phyloP scores from a whole-genome alignment of 1,284 basidiomycete genomes.

The Heterobasidion parviporum region DNA sequence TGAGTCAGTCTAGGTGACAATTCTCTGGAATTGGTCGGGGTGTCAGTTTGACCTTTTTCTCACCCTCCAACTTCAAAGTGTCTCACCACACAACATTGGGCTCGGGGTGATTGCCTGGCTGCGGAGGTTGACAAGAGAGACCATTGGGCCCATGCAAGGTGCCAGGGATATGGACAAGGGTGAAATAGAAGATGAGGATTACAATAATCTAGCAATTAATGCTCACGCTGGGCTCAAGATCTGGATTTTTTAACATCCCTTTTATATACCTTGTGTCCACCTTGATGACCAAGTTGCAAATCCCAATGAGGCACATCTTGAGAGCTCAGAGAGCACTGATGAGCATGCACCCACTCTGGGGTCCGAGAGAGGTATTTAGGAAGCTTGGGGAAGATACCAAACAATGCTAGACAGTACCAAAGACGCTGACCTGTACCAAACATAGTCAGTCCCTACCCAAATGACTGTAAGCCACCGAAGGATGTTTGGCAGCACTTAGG shows the following conservation, averaged over 20 bases:
- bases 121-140: conserved; percentile 20
- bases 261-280: conserved; percentile 32
- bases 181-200: conserved; percentile 29
- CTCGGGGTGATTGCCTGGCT: not conserved
- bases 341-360: no score
- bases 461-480: no score
- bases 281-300: conserved; percentile 26
- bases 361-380: no score
- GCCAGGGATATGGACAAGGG: conserved; percentile 24
- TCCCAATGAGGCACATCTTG: conserved; percentile 22
- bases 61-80: no score
- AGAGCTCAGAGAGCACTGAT: conserved; percentile 16
- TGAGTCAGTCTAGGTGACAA: no score
- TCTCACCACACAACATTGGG: not conserved
- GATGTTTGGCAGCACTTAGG: no score
- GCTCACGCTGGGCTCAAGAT: conserved; percentile 23
- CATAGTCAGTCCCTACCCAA: no score
- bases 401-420: no score
- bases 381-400: no score
- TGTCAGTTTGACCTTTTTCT: no score
- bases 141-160: conserved; percentile 25
- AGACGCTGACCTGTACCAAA: no score
- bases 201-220: conserved; percentile 33
- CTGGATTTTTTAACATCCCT: conserved; percentile 35
- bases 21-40: no score